A percentile compares a stretch with the other conserved stretches of the same genome.
Evolutionary conservation across 192 early-diverging fungal species (phyloP).

Genomic region (Gorgonomyces haynaldii): DNA sequence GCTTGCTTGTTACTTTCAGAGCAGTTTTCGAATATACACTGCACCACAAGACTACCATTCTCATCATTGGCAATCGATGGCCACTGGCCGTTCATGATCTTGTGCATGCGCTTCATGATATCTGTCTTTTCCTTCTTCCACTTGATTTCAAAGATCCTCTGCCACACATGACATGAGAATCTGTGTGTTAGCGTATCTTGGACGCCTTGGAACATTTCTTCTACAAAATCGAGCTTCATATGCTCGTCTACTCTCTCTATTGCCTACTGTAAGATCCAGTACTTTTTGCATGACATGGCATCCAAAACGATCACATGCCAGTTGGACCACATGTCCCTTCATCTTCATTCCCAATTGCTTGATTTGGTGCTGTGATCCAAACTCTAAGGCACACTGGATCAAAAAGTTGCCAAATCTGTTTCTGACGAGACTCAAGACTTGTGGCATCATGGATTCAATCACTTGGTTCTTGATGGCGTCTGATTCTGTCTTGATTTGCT

Average conservation of each 20-base stretch:
- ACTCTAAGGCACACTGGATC: constrained; percentile 58
- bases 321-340: constrained; percentile 44
- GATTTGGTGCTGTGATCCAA: constrained; percentile 47
- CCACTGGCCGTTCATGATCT: constrained; percentile 48
- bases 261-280: no score
- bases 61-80: constrained; percentile 59
- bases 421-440: constrained; percentile 49
- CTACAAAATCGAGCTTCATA: constrained; percentile 41
- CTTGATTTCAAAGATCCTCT: constrained; percentile 62
- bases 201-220: constrained; percentile 50
- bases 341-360: constrained; percentile 42
- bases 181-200: constrained; percentile 62
- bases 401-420: constrained; percentile 73
- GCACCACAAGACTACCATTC: constrained; percentile 63
- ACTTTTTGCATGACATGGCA: constrained; percentile 75
- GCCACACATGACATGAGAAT: constrained; percentile 73
- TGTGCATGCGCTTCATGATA: constrained; percentile 51
- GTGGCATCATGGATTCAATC: constrained; percentile 45
- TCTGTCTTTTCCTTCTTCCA: constrained; percentile 37
- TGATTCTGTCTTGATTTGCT: constrained; percentile 49
- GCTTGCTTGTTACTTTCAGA: constrained; percentile 50
- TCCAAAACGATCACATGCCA: constrained; percentile 64
- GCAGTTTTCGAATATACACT: constrained; percentile 69
- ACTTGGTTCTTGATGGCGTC: constrained; percentile 39
- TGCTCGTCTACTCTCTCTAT: constrained; percentile 55